These are phyloP conservation scores for Aureobasidium sp. DNA, from an alignment of 2,329 filamentous ascomycete species.

Conservation along the genomic window DNA sequence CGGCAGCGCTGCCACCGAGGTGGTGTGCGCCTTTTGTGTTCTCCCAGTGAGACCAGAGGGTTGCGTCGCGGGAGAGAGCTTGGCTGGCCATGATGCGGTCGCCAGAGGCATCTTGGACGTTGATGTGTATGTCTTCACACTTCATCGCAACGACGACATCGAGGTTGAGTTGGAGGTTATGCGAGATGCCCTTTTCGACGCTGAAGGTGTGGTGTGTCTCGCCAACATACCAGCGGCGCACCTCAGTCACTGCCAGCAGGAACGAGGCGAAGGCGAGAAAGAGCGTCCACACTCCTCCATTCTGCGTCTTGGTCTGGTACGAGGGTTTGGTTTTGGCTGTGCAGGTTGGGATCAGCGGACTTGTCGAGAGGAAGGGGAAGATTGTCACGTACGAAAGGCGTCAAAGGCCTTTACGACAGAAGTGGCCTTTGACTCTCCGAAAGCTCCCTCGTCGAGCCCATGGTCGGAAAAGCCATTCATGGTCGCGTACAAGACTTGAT, in stretches of 20 bases:
- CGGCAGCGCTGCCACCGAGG: slow-evolving; percentile 53
- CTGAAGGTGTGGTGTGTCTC: slow-evolving; percentile 82
- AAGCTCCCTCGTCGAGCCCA: slow-evolving; percentile 68
- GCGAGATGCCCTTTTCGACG: slow-evolving; percentile 85
- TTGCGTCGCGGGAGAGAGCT: slow-evolving; percentile 66
- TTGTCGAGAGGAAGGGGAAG: slow-evolving; percentile 31
- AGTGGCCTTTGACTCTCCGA: slow-evolving; percentile 62
- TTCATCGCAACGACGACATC: slow-evolving; percentile 88
- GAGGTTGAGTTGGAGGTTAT: slow-evolving; percentile 86
- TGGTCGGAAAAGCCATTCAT: slow-evolving; percentile 77
- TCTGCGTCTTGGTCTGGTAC: slow-evolving; percentile 76
- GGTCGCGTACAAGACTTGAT: neutral
- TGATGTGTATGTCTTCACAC: slow-evolving; percentile 84
- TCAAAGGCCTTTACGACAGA: slow-evolving; percentile 75
- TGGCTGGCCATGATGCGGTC: slow-evolving; percentile 81
- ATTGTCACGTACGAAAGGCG: slow-evolving; percentile 69
- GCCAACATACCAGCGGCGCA: slow-evolving; percentile 76
- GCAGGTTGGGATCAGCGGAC: too few species aligned
- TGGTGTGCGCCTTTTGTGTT: slow-evolving; percentile 56
- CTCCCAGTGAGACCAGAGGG: slow-evolving; percentile 76
- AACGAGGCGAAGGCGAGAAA: slow-evolving; percentile 68
- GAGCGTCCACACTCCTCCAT: slow-evolving; percentile 91
- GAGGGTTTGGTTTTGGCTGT: slow-evolving; percentile 91
- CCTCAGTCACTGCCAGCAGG: slow-evolving; percentile 70
- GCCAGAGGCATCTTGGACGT: slow-evolving; percentile 91